Conservation (phyloP, 2,329 filamentous ascomycete genomes). For the Gliomastix tumulicola region DNA sequence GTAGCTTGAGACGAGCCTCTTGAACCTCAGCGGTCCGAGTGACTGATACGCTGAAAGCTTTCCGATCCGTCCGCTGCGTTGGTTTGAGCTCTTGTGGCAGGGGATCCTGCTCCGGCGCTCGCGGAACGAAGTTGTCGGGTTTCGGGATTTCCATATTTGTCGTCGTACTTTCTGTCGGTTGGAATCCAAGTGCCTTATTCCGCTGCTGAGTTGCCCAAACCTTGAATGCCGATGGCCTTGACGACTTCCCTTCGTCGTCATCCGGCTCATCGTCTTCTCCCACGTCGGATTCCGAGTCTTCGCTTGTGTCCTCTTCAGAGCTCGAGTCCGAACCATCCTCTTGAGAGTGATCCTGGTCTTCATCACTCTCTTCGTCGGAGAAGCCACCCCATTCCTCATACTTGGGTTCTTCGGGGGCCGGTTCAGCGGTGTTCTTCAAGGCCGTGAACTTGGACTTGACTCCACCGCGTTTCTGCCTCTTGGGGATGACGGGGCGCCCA, state of each 20-base stretch:
- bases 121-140: constrained; percentile 56
- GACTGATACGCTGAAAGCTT: constrained; percentile 70
- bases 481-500: constrained; percentile 75
- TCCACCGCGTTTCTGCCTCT: constrained; percentile 66
- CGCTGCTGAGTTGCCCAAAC: constrained; percentile 83
- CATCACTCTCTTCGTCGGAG: constrained; percentile 33
- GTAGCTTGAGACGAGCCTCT: constrained; percentile 68
- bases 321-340: constrained; percentile 17
- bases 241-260: constrained; percentile 17
- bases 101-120: constrained; percentile 64
- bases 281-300: constrained; percentile 6
- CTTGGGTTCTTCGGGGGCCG: constrained; percentile 26
- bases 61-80: constrained; percentile 54
- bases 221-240: constrained; percentile 68
- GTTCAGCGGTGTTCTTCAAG: too few species aligned
- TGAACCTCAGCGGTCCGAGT: constrained; percentile 68
- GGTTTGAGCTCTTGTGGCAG: constrained; percentile 59
- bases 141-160: constrained; percentile 44
- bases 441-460: constrained; percentile 47
- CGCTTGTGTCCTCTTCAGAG: too few species aligned
- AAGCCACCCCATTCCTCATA: constrained; percentile 57
- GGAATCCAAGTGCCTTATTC: constrained; percentile 71
- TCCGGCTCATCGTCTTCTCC: constrained; percentile 17
- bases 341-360: constrained; percentile 15
- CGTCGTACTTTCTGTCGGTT: constrained; percentile 31